Conservation (phyloP, 148 eudicot genomes). For the Oxyria digyna region DNA sequence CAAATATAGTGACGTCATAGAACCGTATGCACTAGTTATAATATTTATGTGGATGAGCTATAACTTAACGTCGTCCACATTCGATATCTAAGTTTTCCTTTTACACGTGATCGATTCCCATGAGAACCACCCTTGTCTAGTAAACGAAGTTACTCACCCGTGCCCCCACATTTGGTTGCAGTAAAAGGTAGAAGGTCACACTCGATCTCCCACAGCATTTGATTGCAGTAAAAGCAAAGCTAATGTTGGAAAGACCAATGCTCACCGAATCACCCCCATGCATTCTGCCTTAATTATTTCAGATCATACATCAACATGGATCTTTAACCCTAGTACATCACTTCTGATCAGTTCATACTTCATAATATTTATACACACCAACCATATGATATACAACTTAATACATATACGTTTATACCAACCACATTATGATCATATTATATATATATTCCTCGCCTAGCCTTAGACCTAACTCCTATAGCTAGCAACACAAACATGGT, state of each 20-base stretch:
- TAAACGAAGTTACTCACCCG: too few relatives aligned
- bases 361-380: background rate
- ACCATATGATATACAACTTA: background rate
- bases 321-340: background rate
- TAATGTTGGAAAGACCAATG: background rate
- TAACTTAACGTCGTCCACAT: too few relatives aligned
- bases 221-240: conserved; percentile 12
- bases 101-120: too few relatives aligned
- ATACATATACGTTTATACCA: background rate
- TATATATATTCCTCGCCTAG: background rate
- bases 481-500: too few relatives aligned
- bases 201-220: background rate
- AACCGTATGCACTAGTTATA: too few relatives aligned
- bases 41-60: too few relatives aligned
- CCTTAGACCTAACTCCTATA: background rate
- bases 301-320: background rate
- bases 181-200: background rate
- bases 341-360: background rate
- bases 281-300: background rate
- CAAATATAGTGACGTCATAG: too few relatives aligned
- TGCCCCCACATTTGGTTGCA: too few relatives aligned
- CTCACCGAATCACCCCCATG: background rate
- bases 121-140: too few relatives aligned
- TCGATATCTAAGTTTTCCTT: too few relatives aligned
- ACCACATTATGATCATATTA: background rate